Evolutionary conservation across 305 asterid genomes (phyloP).

Genomic region (Fraxinus paxiana): DNA sequence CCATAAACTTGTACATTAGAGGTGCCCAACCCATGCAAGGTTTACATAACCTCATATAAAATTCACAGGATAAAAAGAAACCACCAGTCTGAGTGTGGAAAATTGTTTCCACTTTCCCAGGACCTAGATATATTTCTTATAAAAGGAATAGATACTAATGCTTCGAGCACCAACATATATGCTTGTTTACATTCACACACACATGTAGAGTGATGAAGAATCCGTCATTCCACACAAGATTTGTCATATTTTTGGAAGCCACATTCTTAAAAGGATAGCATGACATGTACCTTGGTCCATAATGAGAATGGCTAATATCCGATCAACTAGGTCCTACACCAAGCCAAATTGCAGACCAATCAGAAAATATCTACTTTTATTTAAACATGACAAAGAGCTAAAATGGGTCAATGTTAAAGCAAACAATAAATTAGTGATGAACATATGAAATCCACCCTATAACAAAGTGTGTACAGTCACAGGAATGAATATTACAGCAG

Average conservation of each 20-base stretch:
- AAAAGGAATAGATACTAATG: neutral
- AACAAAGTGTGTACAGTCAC: neutral
- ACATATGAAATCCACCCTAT: neutral
- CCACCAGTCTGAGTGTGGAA: constrained; percentile 2
- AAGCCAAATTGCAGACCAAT: constrained; percentile 16
- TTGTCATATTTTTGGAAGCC: constrained; percentile 13
- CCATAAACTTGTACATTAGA: neutral
- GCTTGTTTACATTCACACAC: neutral
- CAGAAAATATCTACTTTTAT: constrained; percentile 7
- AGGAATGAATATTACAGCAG: neutral
- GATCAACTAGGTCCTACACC: constrained; percentile 90
- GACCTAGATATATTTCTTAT: no score
- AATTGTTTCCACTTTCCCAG: constrained; percentile 8
- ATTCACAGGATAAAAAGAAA: constrained; percentile 1
- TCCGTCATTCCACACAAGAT: constrained; percentile 13
- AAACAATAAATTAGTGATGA: neutral
- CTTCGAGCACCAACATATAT: neutral
- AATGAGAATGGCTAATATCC: constrained; percentile 66
- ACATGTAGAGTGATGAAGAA: neutral
- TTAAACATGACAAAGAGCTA: constrained; percentile 1
- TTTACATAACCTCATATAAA: neutral
- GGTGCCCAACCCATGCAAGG: neutral
- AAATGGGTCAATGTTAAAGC: neutral
- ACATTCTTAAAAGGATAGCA: constrained; percentile 8
- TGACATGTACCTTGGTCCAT: constrained; percentile 71